phyloP scores from a whole-genome alignment of 2,329 filamentous ascomycete species.

The Trichoderma breve region DNA sequence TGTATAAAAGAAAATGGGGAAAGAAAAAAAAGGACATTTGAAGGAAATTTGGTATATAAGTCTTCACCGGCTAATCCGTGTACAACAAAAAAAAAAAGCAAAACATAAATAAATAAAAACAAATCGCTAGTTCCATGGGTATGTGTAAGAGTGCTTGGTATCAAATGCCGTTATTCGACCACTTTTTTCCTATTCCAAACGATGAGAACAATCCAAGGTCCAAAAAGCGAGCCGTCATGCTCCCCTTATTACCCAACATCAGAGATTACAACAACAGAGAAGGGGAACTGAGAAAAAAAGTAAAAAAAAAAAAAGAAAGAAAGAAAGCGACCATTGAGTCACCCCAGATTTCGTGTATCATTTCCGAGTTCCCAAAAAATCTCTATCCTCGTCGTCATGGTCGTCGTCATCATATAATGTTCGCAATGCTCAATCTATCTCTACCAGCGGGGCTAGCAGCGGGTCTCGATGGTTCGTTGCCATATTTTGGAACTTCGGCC shows the following conservation, averaged over 20 bases:
- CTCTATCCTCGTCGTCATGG: not conserved
- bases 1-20: not conserved
- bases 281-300: not conserved
- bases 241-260: not conserved
- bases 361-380: not conserved
- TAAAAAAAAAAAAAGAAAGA: not conserved
- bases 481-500: constrained; percentile 28
- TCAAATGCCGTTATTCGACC: constrained; percentile 14
- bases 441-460: constrained; percentile 30
- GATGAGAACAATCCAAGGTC: not conserved
- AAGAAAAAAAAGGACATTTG: not conserved
- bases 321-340: not conserved
- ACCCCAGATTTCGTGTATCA: constrained; percentile 10
- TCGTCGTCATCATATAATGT: constrained; percentile 40
- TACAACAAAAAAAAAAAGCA: not conserved
- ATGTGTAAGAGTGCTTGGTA: constrained; percentile 17
- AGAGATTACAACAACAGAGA: not conserved
- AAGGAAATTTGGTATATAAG: constrained; percentile 10
- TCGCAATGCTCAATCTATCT: constrained; percentile 43
- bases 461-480: constrained; percentile 26
- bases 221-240: not conserved
- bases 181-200: constrained; percentile 10
- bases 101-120: not conserved
- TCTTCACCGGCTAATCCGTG: not conserved
- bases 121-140: constrained; percentile 9